Evolutionary conservation across 1,284 basidiomycete genomes (phyloP).

Genomic region (Ganoderma resinaceum): DNA sequence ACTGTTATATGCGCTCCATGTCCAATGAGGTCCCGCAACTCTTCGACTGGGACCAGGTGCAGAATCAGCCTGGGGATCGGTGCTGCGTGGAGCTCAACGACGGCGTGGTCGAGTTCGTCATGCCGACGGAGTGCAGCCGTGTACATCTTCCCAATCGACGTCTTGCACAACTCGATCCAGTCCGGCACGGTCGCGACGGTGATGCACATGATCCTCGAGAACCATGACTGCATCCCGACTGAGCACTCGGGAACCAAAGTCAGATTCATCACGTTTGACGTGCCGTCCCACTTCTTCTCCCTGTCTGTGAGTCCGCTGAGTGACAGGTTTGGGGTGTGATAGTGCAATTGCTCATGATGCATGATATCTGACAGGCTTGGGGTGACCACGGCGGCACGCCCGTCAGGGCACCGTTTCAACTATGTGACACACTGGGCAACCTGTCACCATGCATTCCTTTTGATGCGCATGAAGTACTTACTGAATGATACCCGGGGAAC

Average conservation of each 20-base stretch:
- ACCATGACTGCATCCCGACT: slow-evolving; percentile 94
- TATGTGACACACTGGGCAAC: slow-evolving; percentile 41
- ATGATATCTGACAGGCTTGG: slow-evolving; percentile 57
- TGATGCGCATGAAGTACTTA: neutral
- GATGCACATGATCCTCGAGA: slow-evolving; percentile 94
- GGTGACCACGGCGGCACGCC: slow-evolving; percentile 16
- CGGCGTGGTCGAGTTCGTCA: slow-evolving; percentile 94
- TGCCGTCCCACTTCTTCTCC: slow-evolving; percentile 96
- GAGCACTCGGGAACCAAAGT: slow-evolving; percentile 94
- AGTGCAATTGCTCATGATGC: slow-evolving; percentile 1
- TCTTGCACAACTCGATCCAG: slow-evolving; percentile 91
- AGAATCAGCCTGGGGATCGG: slow-evolving; percentile 94
- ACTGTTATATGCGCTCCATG: slow-evolving; percentile 99
- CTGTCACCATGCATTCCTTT: slow-evolving; percentile 45
- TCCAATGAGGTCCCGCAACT: slow-evolving; percentile 98
- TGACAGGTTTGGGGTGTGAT: neutral
- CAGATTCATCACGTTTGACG: slow-evolving; percentile 92
- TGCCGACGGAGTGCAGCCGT: slow-evolving; percentile 99
- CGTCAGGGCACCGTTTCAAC: slow-evolving; percentile 15
- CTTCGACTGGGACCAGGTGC: slow-evolving; percentile 97
- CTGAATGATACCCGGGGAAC: slow-evolving; percentile 30
- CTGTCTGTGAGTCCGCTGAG: slow-evolving; percentile 62
- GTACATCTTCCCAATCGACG: slow-evolving; percentile 97
- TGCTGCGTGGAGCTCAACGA: slow-evolving; percentile 96
- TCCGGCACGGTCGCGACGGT: slow-evolving; percentile 98